A percentile compares a stretch with the other conserved stretches of the same genome.
These are phyloP conservation scores for Mycena albidolilacea DNA, from an alignment of 768 basidiomycete genomes.

Conservation along the genomic window DNA sequence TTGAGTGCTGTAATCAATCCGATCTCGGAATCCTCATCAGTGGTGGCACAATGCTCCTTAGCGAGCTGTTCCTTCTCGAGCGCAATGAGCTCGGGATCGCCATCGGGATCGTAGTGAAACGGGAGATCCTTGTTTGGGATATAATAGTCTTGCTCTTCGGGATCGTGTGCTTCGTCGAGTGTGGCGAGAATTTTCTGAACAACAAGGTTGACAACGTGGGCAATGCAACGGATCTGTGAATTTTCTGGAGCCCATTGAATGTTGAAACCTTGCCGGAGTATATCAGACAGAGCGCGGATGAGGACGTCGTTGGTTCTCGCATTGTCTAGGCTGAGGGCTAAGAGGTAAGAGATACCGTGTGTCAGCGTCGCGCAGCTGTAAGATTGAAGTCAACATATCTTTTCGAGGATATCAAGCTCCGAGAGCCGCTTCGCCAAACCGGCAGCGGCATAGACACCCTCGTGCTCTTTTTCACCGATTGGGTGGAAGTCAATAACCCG, in stretches of 20 bases:
- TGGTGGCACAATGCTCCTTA: slow-evolving; percentile 26
- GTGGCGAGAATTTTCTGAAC: slow-evolving; percentile 7
- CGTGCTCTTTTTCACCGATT: slow-evolving; percentile 51
- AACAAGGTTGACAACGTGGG: too few relatives aligned
- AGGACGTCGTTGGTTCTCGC: slow-evolving; percentile 52
- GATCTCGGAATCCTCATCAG: slow-evolving; percentile 11
- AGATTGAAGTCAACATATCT: slow-evolving; percentile 48
- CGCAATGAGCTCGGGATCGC: slow-evolving; percentile 1
- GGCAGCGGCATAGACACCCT: slow-evolving; percentile 49
- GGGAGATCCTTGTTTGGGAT: slow-evolving; percentile 1
- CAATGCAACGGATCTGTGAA: slow-evolving; percentile 14
- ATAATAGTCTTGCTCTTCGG: neutral
- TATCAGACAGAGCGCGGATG: slow-evolving; percentile 39
- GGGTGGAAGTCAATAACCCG: slow-evolving; percentile 50
- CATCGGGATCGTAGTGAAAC: slow-evolving; percentile 5
- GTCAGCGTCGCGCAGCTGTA: neutral
- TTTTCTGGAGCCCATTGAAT: slow-evolving; percentile 41
- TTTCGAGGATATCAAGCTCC: slow-evolving; percentile 47
- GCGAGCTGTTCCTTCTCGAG: slow-evolving; percentile 32
- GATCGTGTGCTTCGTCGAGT: slow-evolving; percentile 7
- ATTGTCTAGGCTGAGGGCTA: slow-evolving; percentile 49
- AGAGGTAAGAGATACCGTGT: slow-evolving; percentile 17
- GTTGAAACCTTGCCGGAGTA: slow-evolving; percentile 44
- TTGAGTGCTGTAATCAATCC: slow-evolving; percentile 5
- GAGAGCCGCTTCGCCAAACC: slow-evolving; percentile 50